Percentiles rank a stretch among this genome's conserved stretches.
Evolutionary conservation across 352 stramenopile genomes (phyloP).

Genomic region (Pythium brassicae): DNA sequence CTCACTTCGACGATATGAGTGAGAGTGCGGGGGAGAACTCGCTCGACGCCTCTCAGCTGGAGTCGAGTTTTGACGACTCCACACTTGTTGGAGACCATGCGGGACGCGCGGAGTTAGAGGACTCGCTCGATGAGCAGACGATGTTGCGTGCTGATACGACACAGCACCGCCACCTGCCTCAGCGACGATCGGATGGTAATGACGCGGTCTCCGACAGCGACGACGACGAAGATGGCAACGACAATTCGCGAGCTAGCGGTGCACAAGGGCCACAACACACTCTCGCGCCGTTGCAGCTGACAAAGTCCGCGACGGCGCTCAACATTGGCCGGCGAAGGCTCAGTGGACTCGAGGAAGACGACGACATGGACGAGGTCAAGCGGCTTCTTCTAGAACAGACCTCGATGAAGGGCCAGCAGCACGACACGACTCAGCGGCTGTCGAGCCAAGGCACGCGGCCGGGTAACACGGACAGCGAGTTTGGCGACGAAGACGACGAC

Average conservation of each 20-base stretch:
- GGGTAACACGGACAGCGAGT: background rate
- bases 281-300: background rate
- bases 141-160: background rate
- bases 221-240: background rate
- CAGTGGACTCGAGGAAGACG: constrained; percentile 17
- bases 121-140: background rate
- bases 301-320: background rate
- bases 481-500: constrained; percentile 7
- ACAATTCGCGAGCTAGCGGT: background rate
- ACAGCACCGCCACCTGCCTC: background rate
- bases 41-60: constrained; percentile 1
- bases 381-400: constrained; percentile 14
- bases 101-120: background rate
- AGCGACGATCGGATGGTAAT: background rate
- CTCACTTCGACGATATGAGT: background rate
- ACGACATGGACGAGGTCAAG: constrained; percentile 34
- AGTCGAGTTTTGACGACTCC: constrained; percentile 1
- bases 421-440: constrained; percentile 12
- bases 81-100: background rate
- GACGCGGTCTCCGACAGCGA: constrained; percentile 5
- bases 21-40: background rate
- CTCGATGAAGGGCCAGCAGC: constrained; percentile 11
- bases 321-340: background rate
- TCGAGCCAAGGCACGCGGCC: background rate
- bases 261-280: background rate